A percentile compares a stretch with the other conserved stretches of the same genome.
Conservation (phyloP, 495 filamentous ascomycete genomes). For the Daldinia loculata region DNA sequence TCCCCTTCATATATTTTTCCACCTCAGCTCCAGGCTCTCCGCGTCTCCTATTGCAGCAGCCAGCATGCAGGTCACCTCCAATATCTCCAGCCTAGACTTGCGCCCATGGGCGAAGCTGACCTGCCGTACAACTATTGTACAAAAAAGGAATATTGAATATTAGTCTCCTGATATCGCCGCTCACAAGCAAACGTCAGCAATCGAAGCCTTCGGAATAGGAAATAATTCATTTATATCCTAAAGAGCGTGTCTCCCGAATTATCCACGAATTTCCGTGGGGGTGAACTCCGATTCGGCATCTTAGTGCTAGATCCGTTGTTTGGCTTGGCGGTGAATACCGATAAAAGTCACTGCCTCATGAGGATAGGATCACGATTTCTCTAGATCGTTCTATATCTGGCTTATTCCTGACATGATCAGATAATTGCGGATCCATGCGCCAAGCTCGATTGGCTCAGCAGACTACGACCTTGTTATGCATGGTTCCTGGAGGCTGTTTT, state of each 20-base stretch:
- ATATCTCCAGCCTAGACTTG: conserved; percentile 23
- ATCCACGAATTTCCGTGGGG: conserved; percentile 39
- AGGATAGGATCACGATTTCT: conserved; percentile 24
- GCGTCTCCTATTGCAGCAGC: conserved; percentile 24
- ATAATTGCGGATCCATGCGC: conserved; percentile 37
- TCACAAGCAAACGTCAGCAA: conserved; percentile 1
- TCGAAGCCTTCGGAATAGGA: conserved; percentile 9
- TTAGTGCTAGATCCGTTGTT: conserved; percentile 6
- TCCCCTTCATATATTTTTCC: neutral
- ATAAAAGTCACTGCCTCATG: conserved; percentile 30
- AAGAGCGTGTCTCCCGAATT: conserved; percentile 24
- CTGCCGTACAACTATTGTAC: conserved; percentile 9
- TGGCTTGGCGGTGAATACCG: conserved; percentile 36
- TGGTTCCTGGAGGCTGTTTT: conserved; percentile 33
- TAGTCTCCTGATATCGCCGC: conserved; percentile 24
- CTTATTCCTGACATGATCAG: conserved; percentile 40
- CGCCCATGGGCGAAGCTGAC: conserved; percentile 32
- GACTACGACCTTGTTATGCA: conserved; percentile 38
- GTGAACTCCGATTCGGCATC: conserved; percentile 28
- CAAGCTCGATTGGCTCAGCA: conserved; percentile 31
- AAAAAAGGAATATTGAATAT: conserved; percentile 10
- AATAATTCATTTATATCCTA: conserved; percentile 17
- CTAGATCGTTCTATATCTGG: conserved; percentile 40
- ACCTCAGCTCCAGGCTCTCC: conserved; percentile 31
- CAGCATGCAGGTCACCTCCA: conserved; percentile 21